phyloP scores from a whole-genome alignment of 1,284 basidiomycete species.

The Sporisorium scitamineum region DNA sequence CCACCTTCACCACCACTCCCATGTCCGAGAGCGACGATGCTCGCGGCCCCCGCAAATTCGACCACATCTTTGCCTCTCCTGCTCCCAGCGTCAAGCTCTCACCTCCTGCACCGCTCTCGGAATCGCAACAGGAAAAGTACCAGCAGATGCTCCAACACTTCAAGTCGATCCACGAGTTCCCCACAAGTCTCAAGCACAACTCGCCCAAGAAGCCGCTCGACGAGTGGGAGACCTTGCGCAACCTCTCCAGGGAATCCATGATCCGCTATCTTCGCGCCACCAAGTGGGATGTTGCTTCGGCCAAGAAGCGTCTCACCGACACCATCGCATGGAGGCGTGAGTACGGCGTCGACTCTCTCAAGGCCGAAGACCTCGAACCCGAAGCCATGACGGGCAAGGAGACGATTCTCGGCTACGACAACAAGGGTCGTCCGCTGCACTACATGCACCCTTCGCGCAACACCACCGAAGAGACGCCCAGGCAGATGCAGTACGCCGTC shows the following conservation, averaged over 20 bases:
- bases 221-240: constrained; percentile 67
- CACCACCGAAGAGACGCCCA: constrained; percentile 62
- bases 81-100: constrained; percentile 50
- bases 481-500: constrained; percentile 70
- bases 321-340: constrained; percentile 70
- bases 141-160: constrained; percentile 58
- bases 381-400: constrained; percentile 71
- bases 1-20: not conserved
- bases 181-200: constrained; percentile 41
- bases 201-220: constrained; percentile 49
- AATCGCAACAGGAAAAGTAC: constrained; percentile 54
- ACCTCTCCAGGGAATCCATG: constrained; percentile 67
- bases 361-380: constrained; percentile 56
- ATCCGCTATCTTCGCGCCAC: constrained; percentile 69
- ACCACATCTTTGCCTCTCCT: constrained; percentile 54
- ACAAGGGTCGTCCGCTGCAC: constrained; percentile 68
- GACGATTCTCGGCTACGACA: constrained; percentile 69
- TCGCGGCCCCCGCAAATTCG: constrained; percentile 34
- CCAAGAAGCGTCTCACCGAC: constrained; percentile 68
- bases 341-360: constrained; percentile 69
- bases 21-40: constrained; percentile 5
- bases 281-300: constrained; percentile 69
- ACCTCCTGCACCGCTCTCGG: constrained; percentile 44
- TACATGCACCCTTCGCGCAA: constrained; percentile 70
- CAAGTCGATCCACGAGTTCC: constrained; percentile 42